Base-by-base conservation (phyloP, 2,329 filamentous ascomycete genomes). In the Fusarium sp. region DNA sequence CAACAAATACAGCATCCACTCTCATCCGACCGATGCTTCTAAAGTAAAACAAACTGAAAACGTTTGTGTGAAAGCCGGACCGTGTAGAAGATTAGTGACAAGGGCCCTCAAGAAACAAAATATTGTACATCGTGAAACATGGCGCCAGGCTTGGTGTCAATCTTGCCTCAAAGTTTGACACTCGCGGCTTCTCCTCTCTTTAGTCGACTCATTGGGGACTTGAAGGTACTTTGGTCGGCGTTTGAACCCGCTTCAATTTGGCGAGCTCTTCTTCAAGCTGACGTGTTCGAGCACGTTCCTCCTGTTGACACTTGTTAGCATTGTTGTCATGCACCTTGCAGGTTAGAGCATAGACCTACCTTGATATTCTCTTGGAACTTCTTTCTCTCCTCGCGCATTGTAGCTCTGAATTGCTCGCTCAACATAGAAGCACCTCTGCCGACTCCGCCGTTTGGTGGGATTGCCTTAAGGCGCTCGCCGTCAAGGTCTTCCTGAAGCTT, bases 331-430 rank as follows among this genome's bases (percentile, higher is more conserved):
- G 4, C 3, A 45, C 13, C 14, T 41, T 25, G 20, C 27, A 8
- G 10, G 29, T 5, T 16, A 27, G 12, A 13, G 10, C 25, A 12
- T n/a, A 42, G 30, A 74, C 84, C 74, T 76, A 86, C 85, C 79
- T 79, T 81, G 42, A 87, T 74, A 62, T 86, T 86, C 68, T 87
- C 85, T 67, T 87, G 85, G 79, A 86, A 87, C 77, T 83, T 86
- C 80, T 83, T 86, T 69, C 85, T 82, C 79, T 87, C 85, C 75
- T 86, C 85, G 71, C 85, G 83, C 85, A 87, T 87, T 24, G 84
- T 86, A 10, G 82, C 79, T 49, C 85, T 78, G 79, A 87, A 87
- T 77, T 87, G 85, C 78, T 87, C 85, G 74, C 85, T 87, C 67
- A 87, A 79, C 81, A 87, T 82, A 11, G 81, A 81, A 14, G 85